Conservation (phyloP, 129 eudicot species). For the Gnaphalium uliginosum region DNA sequence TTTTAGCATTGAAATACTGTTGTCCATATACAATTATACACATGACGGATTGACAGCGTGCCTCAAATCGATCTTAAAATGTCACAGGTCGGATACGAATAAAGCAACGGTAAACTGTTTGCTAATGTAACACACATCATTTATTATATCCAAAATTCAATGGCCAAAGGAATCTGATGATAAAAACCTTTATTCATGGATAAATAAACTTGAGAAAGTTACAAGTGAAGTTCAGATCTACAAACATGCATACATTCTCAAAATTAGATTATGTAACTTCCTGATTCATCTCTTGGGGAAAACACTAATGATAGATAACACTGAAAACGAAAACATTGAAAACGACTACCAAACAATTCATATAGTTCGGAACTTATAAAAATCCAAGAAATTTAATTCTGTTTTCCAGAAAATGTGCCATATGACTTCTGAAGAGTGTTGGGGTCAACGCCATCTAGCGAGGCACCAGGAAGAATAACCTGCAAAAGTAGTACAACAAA, state of each 20-base stretch:
- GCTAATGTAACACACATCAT: too few species aligned
- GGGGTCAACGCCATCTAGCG: conserved; percentile 1
- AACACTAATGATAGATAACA: neutral
- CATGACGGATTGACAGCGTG: too few species aligned
- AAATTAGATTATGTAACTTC: neutral
- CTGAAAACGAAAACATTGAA: neutral
- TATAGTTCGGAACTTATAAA: neutral
- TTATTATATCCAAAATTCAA: neutral
- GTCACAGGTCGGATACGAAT: neutral
- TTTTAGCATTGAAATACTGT: too few species aligned
- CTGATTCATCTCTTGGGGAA: neutral
- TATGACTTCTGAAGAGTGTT: conserved; percentile 14
- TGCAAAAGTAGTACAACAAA: conserved; percentile 22
- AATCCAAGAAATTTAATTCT: neutral
- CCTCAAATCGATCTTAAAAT: too few species aligned
- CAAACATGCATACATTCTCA: neutral
- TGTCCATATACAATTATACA: too few species aligned
- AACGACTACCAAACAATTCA: conserved; percentile 11
- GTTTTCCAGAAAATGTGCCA: neutral
- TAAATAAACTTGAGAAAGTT: neutral
- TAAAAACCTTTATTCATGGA: neutral
- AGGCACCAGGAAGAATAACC: conserved; percentile 10
- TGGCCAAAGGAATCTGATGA: neutral
- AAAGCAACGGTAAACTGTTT: neutral
- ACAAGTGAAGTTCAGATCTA: neutral